Base-by-base conservation (phyloP, 2,329 filamentous ascomycete species). In the Epichloe uncinata region DNA sequence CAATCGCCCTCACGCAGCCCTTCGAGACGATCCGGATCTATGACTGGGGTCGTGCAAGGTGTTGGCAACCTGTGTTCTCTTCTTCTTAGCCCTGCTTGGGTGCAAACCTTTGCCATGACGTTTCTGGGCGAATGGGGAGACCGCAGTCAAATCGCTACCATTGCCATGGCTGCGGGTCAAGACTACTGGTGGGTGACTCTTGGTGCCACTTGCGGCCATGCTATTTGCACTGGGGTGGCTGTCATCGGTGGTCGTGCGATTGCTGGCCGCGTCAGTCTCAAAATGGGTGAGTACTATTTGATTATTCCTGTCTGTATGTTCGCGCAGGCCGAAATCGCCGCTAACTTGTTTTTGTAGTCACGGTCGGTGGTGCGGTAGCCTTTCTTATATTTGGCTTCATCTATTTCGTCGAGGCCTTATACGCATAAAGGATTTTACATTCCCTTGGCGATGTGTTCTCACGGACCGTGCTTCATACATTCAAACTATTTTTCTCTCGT, bases 171-270 rank as follows among this genome's bases (percentile, higher is more conserved):
- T 46, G 91, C 93, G 35, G 93, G 93, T 18, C 87, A 95, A 66
- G 93, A 98, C 65, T 98, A 97, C 67, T 97, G 91, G 91, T 96
- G 89, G 86, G 93, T 98, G 36, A 96, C 89, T 4, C 74, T 89
- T 44, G 93, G 93, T 52, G 91, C 93, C 1, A 79, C 93, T 36
- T 74, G 79, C 44, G 93, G 93, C 9, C 93, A 98, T 66, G 85
- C 80, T 43, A 79, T 91, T 56, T 98, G 93, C 71, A 97, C 93
- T 6, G 84, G 86, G 44, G 83, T 88, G 20, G 93, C 93, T 42
- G 93, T 98, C 38, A 76, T 98, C 53, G 93, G 93, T 42, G 93
- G 93, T 11, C 78, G 88, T 59, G 91, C 93, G 47, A 87, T 98
- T 66, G 93, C 93, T 41, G 93, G 93, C 34, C 84, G 78, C 64